Base-by-base conservation (phyloP, 2,329 filamentous ascomycete species). In the Truncatella angustata region DNA sequence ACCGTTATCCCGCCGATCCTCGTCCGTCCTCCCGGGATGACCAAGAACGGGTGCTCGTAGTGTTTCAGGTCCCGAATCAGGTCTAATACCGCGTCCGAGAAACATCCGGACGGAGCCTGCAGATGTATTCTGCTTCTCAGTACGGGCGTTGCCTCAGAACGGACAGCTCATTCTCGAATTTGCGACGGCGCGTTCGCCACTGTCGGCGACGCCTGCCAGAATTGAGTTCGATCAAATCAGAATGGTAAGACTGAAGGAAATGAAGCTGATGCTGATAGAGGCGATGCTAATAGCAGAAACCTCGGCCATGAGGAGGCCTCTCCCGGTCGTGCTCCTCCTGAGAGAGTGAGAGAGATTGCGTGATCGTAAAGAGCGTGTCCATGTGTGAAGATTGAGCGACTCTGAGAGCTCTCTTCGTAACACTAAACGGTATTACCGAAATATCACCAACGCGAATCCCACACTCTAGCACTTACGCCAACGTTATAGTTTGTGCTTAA, bases 161-260 rank as follows among this genome's bases (percentile, higher is more conserved):
- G 3, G 48, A 50, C 3, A 50, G 48, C 37, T 50, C 36, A 24
- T 50, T n/a, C 48, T 23, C 35, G 48, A 36, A 50, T 50, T 24
- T 50, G 48, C n/a, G 24, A 12, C 14, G 23, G 48, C n/a, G 48
- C 48, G 23, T 42, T 12, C 11, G 16, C 24, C 14, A 50, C 20
- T 14, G 48, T 44, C n/a, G 28, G 18, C 36, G 43, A 42, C 7
- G 48, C 36, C 24, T 44, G 16, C 48, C 48, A 50, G 24, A 50
- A 50, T 5, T n/a, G 48, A 16, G 48, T 50, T 42, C 6, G 43
- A 34, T 36, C 48, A 50, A 18, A 50, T 50, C 11, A 34, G 21
- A 11, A 50, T n/a, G 14, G 48, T 50, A 7, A 50, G 48, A 10
- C 36, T 24, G 6, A 50, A 50, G 14, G 48, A 50, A 14, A 50